Evolutionary conservation across 306 rosid genomes (phyloP), one percentile per base, ranked within the genome.

Genomic region (Cucumis cinereus): DNA sequence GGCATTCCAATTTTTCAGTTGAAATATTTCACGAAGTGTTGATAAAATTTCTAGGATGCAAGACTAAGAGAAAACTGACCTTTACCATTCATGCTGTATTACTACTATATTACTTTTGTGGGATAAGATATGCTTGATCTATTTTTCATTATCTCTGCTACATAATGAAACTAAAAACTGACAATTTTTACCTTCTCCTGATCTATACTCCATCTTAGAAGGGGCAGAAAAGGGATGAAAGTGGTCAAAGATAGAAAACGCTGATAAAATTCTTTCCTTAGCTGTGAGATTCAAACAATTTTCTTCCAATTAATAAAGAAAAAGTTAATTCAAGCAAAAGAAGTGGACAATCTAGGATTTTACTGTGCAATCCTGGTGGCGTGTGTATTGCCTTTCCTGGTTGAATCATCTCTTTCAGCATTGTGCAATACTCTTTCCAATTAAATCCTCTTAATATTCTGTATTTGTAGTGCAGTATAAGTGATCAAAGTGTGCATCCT

Each of bases 401-500:
- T 70, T 70, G 15, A 13, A 16, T 70, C 40, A 45, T 70, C 58
- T 24, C 40, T 70, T 26, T 24, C 58, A 22, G 55, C 55, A 2
- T 41, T 30, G 73, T 49, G 33, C 17, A 24, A 35, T 3, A 73
- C 63, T 10, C 24, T 74, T 26, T 17, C 36, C 73, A 62, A 53
- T 62, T 35, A 73, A 66, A 59, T 59, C 57, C 13, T 61, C 71
- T 38, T 71, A 22, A 54, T 22, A 22, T 60, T 58, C 72, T 79
- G 75, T 58, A 26, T 74, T 77, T 30, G 16, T 47, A 26, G 57
- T 86, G 73, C 83, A 92, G 99, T 84, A 94, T 88, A 81, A 89
- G 76, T 80, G 97, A 94, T 83, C 83, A 77, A 81, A 86, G 93
- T 78, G 86, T 89, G 76, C 82, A 73, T 56, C 82, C 92, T 30